Evolutionary conservation across 495 filamentous ascomycete species (phyloP).

Genomic region (Clavariopsis aquatica): DNA sequence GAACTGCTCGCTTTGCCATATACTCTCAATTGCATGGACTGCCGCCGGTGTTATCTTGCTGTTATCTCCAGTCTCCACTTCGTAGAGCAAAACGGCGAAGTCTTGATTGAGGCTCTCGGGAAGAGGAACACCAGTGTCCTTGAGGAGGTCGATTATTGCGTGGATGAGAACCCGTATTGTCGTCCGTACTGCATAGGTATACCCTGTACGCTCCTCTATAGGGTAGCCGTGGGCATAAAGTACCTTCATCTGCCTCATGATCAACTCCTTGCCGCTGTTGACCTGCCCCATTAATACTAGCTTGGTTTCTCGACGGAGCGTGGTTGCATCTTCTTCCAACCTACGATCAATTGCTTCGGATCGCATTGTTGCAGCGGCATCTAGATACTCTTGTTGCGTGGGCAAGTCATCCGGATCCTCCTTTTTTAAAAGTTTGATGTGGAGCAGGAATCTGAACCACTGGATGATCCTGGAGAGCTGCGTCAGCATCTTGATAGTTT

Average conservation of each 20-base stretch:
- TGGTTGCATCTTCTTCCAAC: constrained; percentile 30
- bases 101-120: constrained; percentile 22
- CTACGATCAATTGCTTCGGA: constrained; percentile 32
- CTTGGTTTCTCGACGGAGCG: constrained; percentile 29
- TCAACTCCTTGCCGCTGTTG: constrained; percentile 32
- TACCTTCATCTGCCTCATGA: constrained; percentile 35
- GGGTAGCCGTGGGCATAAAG: constrained; percentile 31
- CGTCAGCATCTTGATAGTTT: constrained; percentile 12
- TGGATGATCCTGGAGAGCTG: constrained; percentile 30
- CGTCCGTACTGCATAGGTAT: constrained; percentile 19
- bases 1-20: constrained; percentile 28
- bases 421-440: constrained; percentile 22
- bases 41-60: constrained; percentile 19
- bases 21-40: constrained; percentile 25
- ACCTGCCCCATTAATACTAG: constrained; percentile 25
- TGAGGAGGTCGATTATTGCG: constrained; percentile 31
- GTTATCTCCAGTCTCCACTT: constrained; percentile 27
- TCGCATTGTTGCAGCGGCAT: constrained; percentile 29
- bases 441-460: constrained; percentile 32
- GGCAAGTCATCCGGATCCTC: neutral
- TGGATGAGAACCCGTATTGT: constrained; percentile 32
- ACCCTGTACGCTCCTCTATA: constrained; percentile 22
- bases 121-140: constrained; percentile 29
- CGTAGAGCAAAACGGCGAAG: constrained; percentile 30
- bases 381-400: constrained; percentile 26